Evolutionary conservation across 2,329 filamentous ascomycete species (phyloP).

Genomic region (Fusarium sp.): DNA sequence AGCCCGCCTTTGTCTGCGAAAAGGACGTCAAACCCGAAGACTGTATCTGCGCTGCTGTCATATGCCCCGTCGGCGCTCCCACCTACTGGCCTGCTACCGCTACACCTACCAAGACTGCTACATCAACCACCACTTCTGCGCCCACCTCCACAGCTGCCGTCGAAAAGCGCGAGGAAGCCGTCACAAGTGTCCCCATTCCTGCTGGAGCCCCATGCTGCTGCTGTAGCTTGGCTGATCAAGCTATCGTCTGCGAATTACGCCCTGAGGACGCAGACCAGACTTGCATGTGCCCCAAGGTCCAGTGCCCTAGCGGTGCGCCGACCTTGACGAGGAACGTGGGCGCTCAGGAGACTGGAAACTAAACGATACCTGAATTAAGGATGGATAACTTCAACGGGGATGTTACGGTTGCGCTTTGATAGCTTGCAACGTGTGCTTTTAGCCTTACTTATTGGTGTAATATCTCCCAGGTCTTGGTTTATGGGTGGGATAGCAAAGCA

Average conservation of each 20-base stretch:
- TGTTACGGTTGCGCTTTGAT: conserved; percentile 1
- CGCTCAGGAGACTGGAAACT: conserved; percentile 21
- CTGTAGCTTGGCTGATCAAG: conserved; percentile 30
- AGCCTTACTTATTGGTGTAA: conserved; percentile 28
- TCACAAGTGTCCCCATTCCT: conserved; percentile 8
- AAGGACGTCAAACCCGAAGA: conserved; percentile 23
- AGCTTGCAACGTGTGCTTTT: conserved; percentile 7
- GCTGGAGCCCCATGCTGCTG: conserved; percentile 38
- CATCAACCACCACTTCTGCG: not conserved
- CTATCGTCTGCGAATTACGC: conserved; percentile 39
- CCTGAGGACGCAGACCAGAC: conserved; percentile 24
- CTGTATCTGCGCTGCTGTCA: conserved; percentile 46
- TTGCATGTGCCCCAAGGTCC: conserved; percentile 39
- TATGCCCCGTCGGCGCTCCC: conserved; percentile 41
- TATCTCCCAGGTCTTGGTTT: conserved; percentile 10
- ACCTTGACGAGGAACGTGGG: conserved; percentile 30
- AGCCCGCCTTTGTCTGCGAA: conserved; percentile 45
- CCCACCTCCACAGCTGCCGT: not conserved
- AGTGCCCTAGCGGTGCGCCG: conserved; percentile 36
- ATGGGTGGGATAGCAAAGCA: conserved; percentile 8
- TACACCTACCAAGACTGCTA: not conserved
- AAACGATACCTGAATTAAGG: not conserved
- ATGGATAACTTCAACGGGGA: not conserved
- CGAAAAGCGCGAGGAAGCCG: conserved; percentile 15
- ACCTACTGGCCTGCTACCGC: conserved; percentile 22